Evolutionary conservation across 306 rosid species (phyloP), one percentile per base, ranked within the genome.

Genomic region (Comarum palustre): DNA sequence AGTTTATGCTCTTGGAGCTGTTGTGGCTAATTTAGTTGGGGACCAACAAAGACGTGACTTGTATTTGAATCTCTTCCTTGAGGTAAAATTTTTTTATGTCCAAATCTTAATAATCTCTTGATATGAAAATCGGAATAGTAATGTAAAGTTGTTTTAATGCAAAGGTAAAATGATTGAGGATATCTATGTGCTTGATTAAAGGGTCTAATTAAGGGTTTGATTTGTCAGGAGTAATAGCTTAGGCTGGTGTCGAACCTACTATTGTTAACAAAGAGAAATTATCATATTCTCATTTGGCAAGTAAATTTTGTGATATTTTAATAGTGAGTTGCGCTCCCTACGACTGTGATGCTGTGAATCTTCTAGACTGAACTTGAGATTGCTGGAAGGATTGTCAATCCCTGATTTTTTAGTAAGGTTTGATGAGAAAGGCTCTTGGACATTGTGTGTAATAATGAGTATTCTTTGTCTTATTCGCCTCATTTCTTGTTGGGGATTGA

Each of bases 1-100:
- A 20, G 70, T 86, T 3, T 89, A 82, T 32, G 92, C 93, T 1
- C 79, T 90, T 77, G 98, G 98, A 43, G 87, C 97, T 8, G 93
- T 89, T 29, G 96, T 85, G 63, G 92, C 98, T 39, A 75, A 83
- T 74, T 83, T 73, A 72, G 82, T 80, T 81, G 89, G 88, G 78
- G 88, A 90, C 86, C 84, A 51, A 39, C 81, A 11, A 78, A 93
- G 78, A 76, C 84, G 83, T 64, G 87, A 86, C 84, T 27, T 70
- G 34, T 89, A 86, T 84, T 75, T 90, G 81, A 86, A 79, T 61
- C 88, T 87, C 32, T 93, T 93, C 82, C 73, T 83, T 41, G 92
- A 90, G 97, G 98, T 92, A 72, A 3, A 0, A n/a, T n/a, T 31
- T 8, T 52, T 1, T 34, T 19, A 0, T n/a, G 11, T 36, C 15